These are phyloP conservation scores for Trichoderma koningii DNA, from an alignment of 2,329 filamentous ascomycete genomes.

Conservation along the genomic window DNA sequence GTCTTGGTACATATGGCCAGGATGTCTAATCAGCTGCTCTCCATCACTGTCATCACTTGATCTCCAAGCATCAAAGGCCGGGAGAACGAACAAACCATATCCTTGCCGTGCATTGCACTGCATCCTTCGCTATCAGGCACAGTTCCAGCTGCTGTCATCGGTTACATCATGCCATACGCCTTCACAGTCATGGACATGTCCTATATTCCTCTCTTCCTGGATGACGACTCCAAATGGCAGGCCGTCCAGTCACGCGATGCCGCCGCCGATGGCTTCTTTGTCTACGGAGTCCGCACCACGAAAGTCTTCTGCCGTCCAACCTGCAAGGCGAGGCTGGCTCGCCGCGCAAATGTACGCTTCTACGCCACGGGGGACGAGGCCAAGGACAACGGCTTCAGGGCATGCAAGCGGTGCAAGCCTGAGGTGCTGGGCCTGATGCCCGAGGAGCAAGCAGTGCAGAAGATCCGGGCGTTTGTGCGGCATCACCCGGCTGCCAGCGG, in stretches of 20 bases:
- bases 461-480: constrained; percentile 41
- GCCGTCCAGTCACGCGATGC: constrained; percentile 42
- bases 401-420: constrained; percentile 61
- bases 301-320: constrained; percentile 61
- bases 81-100: not conserved
- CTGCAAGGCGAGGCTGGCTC: constrained; percentile 61
- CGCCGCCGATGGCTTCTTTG: constrained; percentile 43
- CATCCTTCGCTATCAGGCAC: not conserved
- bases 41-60: not conserved
- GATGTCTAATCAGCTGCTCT: not conserved
- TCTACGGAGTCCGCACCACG: constrained; percentile 50
- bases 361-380: constrained; percentile 51
- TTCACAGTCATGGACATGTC: not conserved
- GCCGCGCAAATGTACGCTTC: constrained; percentile 62
- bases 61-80: not conserved
- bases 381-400: constrained; percentile 50
- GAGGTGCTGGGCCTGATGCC: constrained; percentile 45
- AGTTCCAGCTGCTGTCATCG: not conserved
- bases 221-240: constrained; percentile 42
- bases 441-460: constrained; percentile 48
- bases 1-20: not conserved
- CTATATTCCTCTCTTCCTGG: constrained; percentile 32
- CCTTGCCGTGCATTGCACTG: not conserved
- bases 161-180: not conserved
- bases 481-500: constrained; percentile 35